Evolutionary conservation across 2,329 filamentous ascomycete genomes (phyloP), one percentile per base, ranked within the genome.

Genomic region (Pseudocercospora cruenta): DNA sequence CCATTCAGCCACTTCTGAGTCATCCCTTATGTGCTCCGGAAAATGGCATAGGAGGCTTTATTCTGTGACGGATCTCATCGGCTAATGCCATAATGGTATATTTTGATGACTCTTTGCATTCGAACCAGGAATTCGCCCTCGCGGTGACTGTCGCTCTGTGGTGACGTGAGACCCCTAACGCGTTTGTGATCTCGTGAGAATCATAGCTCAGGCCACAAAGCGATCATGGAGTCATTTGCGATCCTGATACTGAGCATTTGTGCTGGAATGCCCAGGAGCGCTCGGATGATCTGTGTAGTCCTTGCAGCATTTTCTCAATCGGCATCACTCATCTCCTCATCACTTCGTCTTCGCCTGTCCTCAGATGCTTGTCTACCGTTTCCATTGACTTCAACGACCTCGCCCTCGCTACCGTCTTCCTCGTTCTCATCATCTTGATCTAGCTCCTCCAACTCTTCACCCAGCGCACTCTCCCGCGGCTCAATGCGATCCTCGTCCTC

Each of bases 401-500:
- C 74, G 10, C 70, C 73, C 8, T 70, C 68, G 49, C 68, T 69
- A 21, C 43, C 58, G 9, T 79, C 81, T 2, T 83, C 84, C 14
- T 66, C 69, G 24, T 53, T 26, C 0, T 87, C 85, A 2, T 86
- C 86, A 47, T 88, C 87, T 61, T 88, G 87, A 57, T 92, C 79
- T 70, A 93, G 76, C 69, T 89, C 89, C 71, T 94, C 91, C 63
- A 94, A 83, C 72, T 84, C 82, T 71, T 93, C 92, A 1, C 91
- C 92, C 66, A 98, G 79, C 39, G 93, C 89, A 78, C 94, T 97
- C 39, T 92, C 86, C 70, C 94, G 86, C 58, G 93, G 91, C 76
- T 97, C 94, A 74, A 99, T 76, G 74, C 94, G 80, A 71, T 96
- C 95, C 77, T 96, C 76, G 78, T 99, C 95, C 81, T 99, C 95